Conservation (phyloP, 768 basidiomycete species). For the Russula olivacea region DNA sequence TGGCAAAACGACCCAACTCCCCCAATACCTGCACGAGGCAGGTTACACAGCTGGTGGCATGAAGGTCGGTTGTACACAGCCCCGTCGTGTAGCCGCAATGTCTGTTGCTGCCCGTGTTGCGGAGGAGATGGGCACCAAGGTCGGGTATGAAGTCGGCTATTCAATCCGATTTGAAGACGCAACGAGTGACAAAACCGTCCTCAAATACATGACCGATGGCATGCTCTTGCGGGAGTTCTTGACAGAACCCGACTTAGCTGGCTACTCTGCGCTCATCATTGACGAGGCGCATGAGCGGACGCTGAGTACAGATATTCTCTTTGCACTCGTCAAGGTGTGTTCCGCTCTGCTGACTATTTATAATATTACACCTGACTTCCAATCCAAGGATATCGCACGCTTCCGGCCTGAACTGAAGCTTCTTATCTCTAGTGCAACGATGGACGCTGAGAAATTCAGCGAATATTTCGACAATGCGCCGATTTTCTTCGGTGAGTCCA, state of each 20-base stretch:
- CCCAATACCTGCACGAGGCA: conserved; percentile 97
- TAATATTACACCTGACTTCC: conserved; percentile 28
- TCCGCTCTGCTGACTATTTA: conserved; percentile 15
- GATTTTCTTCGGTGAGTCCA: conserved; percentile 74
- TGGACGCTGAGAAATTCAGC: conserved; percentile 97
- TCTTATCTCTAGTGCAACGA: conserved; percentile 92
- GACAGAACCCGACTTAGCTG: conserved; percentile 94
- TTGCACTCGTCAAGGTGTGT: conserved; percentile 96
- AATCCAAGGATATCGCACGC: conserved; percentile 81
- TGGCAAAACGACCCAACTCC: conserved; percentile 97
- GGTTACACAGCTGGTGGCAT: conserved; percentile 85
- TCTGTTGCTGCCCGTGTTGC: conserved; percentile 98
- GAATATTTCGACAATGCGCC: conserved; percentile 97
- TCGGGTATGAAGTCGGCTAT: conserved; percentile 99
- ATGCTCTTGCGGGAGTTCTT: conserved; percentile 97
- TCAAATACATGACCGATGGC: conserved; percentile 99
- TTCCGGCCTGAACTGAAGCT: conserved; percentile 92
- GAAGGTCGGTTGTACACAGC: conserved; percentile 95
- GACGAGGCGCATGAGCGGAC: conserved; percentile 99
- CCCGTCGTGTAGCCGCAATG: conserved; percentile 98
- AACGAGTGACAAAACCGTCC: conserved; percentile 96
- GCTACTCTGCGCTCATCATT: conserved; percentile 92
- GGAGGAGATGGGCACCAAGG: conserved; percentile 95
- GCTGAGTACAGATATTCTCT: conserved; percentile 95
- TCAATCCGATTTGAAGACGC: conserved; percentile 99